Conservation (phyloP, 2,329 filamentous ascomycete genomes). For the Aspergillus calidoustus region DNA sequence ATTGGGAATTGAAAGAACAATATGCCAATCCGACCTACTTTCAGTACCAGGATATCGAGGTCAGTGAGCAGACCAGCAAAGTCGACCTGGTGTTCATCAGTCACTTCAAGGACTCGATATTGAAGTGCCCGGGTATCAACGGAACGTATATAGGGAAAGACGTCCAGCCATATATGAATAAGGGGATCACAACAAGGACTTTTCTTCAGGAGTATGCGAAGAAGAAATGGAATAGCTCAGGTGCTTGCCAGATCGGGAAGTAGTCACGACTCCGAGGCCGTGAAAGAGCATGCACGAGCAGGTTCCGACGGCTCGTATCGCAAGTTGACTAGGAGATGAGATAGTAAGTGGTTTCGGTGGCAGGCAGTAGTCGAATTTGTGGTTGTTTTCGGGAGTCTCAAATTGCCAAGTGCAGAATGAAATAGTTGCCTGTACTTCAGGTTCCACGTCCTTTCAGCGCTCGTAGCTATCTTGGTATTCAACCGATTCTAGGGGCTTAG, state of each 20-base stretch:
- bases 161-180: background rate
- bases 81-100: background rate
- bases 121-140: background rate
- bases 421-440: too few relatives aligned
- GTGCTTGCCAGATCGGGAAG: background rate
- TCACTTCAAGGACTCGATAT: background rate
- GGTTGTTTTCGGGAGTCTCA: background rate
- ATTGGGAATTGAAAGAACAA: background rate
- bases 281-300: background rate
- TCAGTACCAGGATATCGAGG: background rate
- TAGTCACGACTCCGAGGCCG: background rate
- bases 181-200: background rate
- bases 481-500: too few relatives aligned
- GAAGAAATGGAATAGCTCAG: background rate
- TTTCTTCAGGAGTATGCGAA: constrained; percentile 1
- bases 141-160: background rate
- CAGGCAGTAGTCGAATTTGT: background rate
- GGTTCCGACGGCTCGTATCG: background rate
- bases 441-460: too few relatives aligned
- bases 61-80: background rate
- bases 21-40: background rate
- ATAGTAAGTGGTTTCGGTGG: background rate
- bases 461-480: too few relatives aligned
- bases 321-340: background rate
- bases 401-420: background rate